Conservation (phyloP, 2,329 filamentous ascomycete genomes). For the Colletotrichum noveboracense region DNA sequence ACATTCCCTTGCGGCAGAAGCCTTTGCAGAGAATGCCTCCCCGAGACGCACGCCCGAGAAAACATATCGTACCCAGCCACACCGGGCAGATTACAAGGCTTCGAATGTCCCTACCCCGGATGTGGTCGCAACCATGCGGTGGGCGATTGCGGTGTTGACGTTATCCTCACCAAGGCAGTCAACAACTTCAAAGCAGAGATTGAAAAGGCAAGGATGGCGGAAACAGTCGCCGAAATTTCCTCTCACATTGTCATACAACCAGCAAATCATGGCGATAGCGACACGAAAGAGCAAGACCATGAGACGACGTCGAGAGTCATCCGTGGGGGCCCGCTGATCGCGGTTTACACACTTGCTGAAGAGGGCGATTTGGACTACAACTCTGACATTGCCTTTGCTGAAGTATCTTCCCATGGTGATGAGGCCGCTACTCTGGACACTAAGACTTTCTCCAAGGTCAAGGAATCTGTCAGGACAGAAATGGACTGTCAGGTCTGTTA, state of each 20-base stretch:
- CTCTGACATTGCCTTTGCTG: slow-evolving; percentile 58
- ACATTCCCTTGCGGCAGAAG: slow-evolving; percentile 83
- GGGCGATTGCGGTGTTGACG: slow-evolving; percentile 79
- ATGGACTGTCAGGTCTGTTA: slow-evolving; percentile 92
- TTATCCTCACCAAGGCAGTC: slow-evolving; percentile 76
- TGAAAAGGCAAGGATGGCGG: slow-evolving; percentile 36
- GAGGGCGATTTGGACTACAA: slow-evolving; percentile 63
- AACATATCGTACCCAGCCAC: slow-evolving; percentile 81
- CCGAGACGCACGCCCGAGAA: slow-evolving; percentile 64
- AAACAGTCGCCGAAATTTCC: slow-evolving; percentile 40
- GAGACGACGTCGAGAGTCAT: slow-evolving; percentile 40
- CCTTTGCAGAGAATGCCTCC: slow-evolving; percentile 78
- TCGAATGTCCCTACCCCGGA: slow-evolving; percentile 73
- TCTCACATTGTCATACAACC: slow-evolving; percentile 37
- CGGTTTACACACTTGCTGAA: slow-evolving; percentile 70
- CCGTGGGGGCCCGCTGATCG: slow-evolving; percentile 64
- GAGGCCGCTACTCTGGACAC: slow-evolving; percentile 31
- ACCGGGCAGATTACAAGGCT: slow-evolving; percentile 69
- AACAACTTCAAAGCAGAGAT: slow-evolving; percentile 63
- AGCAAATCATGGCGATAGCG: slow-evolving; percentile 15
- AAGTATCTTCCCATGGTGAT: slow-evolving; percentile 27
- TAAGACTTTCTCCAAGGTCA: slow-evolving; percentile 57
- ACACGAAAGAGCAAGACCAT: slow-evolving; percentile 42
- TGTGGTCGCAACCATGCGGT: slow-evolving; percentile 76
- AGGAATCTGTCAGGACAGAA: slow-evolving; percentile 68